These are phyloP conservation scores for Aspergillus calidoustus DNA, from an alignment of 2,329 filamentous ascomycete genomes.

Conservation along the genomic window DNA sequence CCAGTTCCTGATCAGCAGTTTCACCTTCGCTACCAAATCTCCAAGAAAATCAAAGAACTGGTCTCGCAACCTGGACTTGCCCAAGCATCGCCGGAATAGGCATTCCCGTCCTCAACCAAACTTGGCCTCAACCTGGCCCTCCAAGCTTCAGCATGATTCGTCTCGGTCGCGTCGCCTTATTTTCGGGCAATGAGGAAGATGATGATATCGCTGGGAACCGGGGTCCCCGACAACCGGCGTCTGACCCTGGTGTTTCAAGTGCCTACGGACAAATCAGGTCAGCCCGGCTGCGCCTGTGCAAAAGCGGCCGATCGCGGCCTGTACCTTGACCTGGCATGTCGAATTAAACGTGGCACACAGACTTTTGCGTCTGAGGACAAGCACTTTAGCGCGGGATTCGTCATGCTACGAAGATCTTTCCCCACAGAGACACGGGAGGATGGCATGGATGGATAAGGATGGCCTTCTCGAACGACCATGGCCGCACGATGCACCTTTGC, in stretches of 20 bases:
- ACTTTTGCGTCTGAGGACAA: constrained; percentile 5
- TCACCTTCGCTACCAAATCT: not conserved
- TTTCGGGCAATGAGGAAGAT: not conserved
- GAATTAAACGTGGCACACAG: constrained; percentile 11
- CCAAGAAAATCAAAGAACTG: not conserved
- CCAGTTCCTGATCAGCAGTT: not conserved
- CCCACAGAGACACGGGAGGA: constrained; percentile 6
- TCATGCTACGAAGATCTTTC: constrained; percentile 12
- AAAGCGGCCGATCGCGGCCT: not conserved
- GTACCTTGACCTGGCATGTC: not conserved
- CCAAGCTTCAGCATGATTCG: not conserved
- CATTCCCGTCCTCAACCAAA: not conserved
- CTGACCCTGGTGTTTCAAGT: not conserved
- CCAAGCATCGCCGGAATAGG: constrained; percentile 8
- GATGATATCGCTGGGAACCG: not conserved
- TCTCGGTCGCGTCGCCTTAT: not conserved
- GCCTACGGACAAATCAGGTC: not conserved
- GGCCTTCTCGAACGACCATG: not conserved
- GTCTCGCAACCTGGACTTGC: not conserved
- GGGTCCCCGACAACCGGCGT: not conserved
- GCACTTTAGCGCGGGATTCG: constrained; percentile 11
- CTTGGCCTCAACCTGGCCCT: not conserved
- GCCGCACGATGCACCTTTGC: constrained; percentile 9
- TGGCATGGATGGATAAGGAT: not conserved
- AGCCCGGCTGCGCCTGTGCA: not conserved